phyloP scores from a whole-genome alignment of 2,329 filamentous ascomycete genomes.

The Pseudocercospora macadamiae region DNA sequence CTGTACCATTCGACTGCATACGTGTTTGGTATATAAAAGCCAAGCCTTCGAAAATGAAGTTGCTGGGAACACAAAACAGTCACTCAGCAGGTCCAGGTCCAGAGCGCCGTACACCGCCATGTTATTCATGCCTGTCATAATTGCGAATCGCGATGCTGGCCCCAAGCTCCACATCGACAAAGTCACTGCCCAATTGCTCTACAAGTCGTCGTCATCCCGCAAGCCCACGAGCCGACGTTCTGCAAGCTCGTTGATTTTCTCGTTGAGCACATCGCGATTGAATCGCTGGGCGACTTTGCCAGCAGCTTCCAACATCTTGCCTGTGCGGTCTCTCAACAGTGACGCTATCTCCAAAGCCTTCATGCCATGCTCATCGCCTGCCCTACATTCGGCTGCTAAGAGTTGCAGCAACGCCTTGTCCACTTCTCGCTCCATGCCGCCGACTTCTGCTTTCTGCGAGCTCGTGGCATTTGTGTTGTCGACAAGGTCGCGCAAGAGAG shows the following conservation, averaged over 20 bases:
- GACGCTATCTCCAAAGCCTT: conserved; percentile 88
- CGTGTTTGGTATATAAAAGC: conserved; percentile 1
- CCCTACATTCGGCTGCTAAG: conserved; percentile 84
- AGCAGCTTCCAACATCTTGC: conserved; percentile 89
- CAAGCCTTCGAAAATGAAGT: too few species aligned
- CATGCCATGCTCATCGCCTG: conserved; percentile 92
- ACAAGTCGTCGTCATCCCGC: conserved; percentile 58
- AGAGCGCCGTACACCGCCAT: too few species aligned
- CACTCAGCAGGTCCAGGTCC: too few species aligned
- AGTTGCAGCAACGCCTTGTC: conserved; percentile 91
- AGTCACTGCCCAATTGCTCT: conserved; percentile 1
- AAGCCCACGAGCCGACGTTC: conserved; percentile 68
- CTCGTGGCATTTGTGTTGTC: conserved; percentile 67
- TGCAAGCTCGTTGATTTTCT: conserved; percentile 86
- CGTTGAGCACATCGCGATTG: conserved; percentile 74
- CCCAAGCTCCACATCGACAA: background rate
- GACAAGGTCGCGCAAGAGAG: conserved; percentile 75
- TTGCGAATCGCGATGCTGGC: background rate
- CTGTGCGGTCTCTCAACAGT: conserved; percentile 80
- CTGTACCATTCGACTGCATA: background rate
- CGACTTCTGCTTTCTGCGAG: conserved; percentile 67
- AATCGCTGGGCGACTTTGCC: conserved; percentile 87
- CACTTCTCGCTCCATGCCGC: conserved; percentile 76
- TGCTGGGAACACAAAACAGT: too few species aligned
- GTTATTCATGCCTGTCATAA: background rate